Evolutionary conservation across 352 stramenopile genomes (phyloP), one percentile per base, ranked within the genome.

Genomic region (Phytophthora podocarpi): DNA sequence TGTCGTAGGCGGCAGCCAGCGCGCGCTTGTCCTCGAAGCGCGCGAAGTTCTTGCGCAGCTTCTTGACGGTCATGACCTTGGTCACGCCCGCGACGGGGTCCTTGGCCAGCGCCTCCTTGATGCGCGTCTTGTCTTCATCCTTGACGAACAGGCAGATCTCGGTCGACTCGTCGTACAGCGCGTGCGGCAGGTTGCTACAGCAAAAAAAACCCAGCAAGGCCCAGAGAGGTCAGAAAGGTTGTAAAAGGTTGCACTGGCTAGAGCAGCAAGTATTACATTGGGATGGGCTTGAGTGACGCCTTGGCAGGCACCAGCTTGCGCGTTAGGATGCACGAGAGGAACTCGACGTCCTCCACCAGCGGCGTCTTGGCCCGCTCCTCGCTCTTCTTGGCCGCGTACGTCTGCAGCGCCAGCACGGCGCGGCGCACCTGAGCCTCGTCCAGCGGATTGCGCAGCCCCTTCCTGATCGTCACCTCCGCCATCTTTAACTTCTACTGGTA

Each of bases 91-190:
- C 39, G 10, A 92, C 82, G 0, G 82, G 82, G 55, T 89, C 72
- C 21, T 77, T 64, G 5, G 58, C 72, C 32, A 96, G 58, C 31
- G 75, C 74, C 37, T 84, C 76, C 59, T 92, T 94, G 65, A 94
- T 90, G 47, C 83, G 78, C 50, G 87, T 76, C 76, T 94, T 94
- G 76, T 96, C 87, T 11, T 80, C 67, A 61, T 91, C 82, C 63
- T 94, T 94, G 32, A 94, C 85, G 51, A 94, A 84, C 31, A 94
- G 59, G 47, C 85, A 94, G 58, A 89, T 81, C 55, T 94, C 82
- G 35, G 67, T 72, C 37, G 70, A 69, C 39, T 84, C 78, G 34
- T 75, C 79, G 36, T 76, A 67, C 20, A 92, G 55, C 40, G 79
- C 74, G 52, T 92, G 76, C 5, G 82, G 82, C 28, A 94, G 46